These are phyloP conservation scores for Nasturtium officinale DNA, from an alignment of 345 rosid genomes.

Conservation along the genomic window DNA sequence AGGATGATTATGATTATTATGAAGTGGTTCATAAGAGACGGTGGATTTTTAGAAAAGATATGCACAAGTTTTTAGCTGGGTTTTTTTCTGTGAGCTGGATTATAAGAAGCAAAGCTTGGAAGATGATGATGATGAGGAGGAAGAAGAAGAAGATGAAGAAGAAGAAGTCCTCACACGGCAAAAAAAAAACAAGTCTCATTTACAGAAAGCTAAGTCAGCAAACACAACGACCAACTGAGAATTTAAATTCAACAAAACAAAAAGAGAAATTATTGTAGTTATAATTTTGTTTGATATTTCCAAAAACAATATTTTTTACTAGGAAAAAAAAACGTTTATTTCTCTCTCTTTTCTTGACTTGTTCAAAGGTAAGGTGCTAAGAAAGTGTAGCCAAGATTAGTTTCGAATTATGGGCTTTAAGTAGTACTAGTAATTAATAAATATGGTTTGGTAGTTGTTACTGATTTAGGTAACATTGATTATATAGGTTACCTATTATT, in stretches of 20 bases:
- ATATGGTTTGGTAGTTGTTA: background rate
- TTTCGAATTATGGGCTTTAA: background rate
- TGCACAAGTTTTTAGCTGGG: background rate
- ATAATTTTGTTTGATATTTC: background rate
- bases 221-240: background rate
- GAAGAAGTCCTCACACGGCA: constrained; percentile 44
- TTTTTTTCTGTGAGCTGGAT: background rate
- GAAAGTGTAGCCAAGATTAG: constrained; percentile 11
- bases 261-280: background rate
- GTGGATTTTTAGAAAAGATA: constrained; percentile 13
- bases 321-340: background rate
- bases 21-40: constrained; percentile 14
- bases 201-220: constrained; percentile 32
- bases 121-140: background rate
- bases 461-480: background rate
- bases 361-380: constrained; percentile 24
- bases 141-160: background rate
- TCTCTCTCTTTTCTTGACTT: constrained; percentile 1
- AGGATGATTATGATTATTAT: background rate
- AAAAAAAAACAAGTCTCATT: constrained; percentile 25
- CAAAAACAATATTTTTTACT: background rate
- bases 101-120: constrained; percentile 25
- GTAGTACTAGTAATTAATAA: background rate
- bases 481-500: background rate
- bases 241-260: background rate